Percentiles rank a stretch among this genome's conserved stretches.
Conservation (phyloP, 169 alveolate genomes). For the Cryptosporidium ubiquitum region DNA sequence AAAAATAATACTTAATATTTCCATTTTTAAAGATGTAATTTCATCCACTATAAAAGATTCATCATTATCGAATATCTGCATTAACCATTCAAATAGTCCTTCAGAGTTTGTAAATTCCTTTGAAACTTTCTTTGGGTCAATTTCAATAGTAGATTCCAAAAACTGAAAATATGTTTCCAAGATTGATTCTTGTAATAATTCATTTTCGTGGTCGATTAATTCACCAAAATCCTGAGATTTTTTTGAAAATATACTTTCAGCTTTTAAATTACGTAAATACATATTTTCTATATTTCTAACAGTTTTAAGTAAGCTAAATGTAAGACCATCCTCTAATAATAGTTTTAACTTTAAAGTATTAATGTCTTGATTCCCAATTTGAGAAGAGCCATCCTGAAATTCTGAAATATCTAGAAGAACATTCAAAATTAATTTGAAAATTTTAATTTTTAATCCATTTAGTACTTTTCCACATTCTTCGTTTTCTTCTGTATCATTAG, state of each 20-base stretch:
- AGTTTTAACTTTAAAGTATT: background rate
- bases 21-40: slow-evolving; percentile 10
- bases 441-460: background rate
- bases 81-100: slow-evolving; percentile 18
- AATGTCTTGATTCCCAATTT: background rate
- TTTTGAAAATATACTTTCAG: background rate
- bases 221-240: background rate
- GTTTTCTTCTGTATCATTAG: background rate
- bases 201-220: background rate
- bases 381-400: background rate
- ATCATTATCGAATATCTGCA: slow-evolving; percentile 3
- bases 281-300: background rate
- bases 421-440: slow-evolving; percentile 20
- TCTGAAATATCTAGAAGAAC: slow-evolving; percentile 44
- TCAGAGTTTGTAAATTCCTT: background rate
- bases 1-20: slow-evolving; percentile 49
- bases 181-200: background rate
- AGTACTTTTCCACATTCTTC: background rate
- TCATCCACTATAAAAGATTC: background rate
- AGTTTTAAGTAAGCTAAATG: background rate
- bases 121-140: slow-evolving; percentile 42
- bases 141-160: slow-evolving; percentile 30
- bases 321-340: background rate
- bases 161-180: slow-evolving; percentile 7
- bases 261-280: background rate